Evolutionary conservation across 345 rosid genomes (phyloP), one percentile per base, ranked within the genome.

Genomic region (Sonneratia alba): DNA sequence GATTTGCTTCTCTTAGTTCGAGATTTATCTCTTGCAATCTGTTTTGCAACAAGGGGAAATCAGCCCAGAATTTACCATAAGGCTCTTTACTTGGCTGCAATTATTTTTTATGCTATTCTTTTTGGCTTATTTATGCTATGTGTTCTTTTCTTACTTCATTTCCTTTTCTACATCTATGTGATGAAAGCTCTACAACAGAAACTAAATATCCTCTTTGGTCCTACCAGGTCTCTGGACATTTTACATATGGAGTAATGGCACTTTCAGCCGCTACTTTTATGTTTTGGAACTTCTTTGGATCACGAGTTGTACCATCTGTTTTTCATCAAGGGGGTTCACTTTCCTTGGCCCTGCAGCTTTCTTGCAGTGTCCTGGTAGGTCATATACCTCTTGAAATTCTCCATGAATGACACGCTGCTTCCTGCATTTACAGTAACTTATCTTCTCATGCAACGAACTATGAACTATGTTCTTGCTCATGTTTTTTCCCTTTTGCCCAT

Each of bases 211-310:
- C 22, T 37, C 68, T 27, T 73, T 40, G 67, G 59, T 72, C 59
- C 40, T 36, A 47, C 38, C 76, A 94, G 98, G 96, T 94, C 15
- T 84, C 98, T 69, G 98, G 98, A 74, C 92, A 88, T 72, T 91
- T 94, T 78, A 90, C 98, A 6, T 94, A 94, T 82, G 98, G 98
- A 76, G 98, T 94, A 43, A 94, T 94, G 95, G 89, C 95, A 71
- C 88, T 94, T 74, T 94, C 98, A 78, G 91, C 88, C 59, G 91
- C 92, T 55, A 94, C 98, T 37, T 94, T 90, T 81, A 78, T 90
- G 80, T 91, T 94, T 84, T 94, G 98, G 98, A 94, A 81, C 78
- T 48, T 83, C 64, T 94, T 88, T 83, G 97, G 96, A 74, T 78
- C 89, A 22, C 86, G 12, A 43, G 69, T 89, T 73, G 77, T 90